A percentile compares a stretch with the other conserved stretches of the same genome.
Conservation (phyloP, 1,139 yeast species). For the Yarrowia galli region DNA sequence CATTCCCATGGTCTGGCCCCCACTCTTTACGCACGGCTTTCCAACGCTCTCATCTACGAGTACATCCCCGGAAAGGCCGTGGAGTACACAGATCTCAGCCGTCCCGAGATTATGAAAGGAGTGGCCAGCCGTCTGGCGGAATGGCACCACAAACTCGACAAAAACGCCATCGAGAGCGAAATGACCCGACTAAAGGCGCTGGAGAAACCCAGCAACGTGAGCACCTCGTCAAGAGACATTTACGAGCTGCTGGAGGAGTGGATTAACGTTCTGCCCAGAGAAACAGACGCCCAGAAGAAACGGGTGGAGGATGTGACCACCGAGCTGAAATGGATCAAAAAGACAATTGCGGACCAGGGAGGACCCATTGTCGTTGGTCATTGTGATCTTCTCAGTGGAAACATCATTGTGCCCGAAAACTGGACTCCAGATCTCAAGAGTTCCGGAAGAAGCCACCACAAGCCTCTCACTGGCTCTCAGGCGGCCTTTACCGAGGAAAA, state of each 20-base stretch:
- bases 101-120: conserved; percentile 59
- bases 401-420: conserved; percentile 56
- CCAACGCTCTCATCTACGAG: conserved; percentile 78
- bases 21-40: conserved; percentile 69
- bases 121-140: conserved; percentile 74
- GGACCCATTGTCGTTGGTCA: conserved; percentile 66
- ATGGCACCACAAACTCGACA: conserved; percentile 64
- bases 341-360: conserved; percentile 55
- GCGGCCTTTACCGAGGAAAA: background rate
- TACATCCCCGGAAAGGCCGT: conserved; percentile 71
- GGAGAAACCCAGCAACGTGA: conserved; percentile 16
- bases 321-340: conserved; percentile 67
- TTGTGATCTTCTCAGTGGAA: conserved; percentile 76
- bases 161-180: conserved; percentile 59
- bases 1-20: conserved; percentile 73
- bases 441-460: background rate
- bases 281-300: conserved; percentile 44
- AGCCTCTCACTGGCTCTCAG: conserved; percentile 9
- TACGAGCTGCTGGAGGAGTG: conserved; percentile 70
- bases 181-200: conserved; percentile 45
- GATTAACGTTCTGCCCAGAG: conserved; percentile 64
- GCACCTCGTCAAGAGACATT: conserved; percentile 51
- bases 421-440: conserved; percentile 10
- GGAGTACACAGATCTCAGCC: conserved; percentile 62
- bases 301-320: conserved; percentile 50